Conservation (phyloP, 805 yeast species). For the Suhomyces emberorum region DNA sequence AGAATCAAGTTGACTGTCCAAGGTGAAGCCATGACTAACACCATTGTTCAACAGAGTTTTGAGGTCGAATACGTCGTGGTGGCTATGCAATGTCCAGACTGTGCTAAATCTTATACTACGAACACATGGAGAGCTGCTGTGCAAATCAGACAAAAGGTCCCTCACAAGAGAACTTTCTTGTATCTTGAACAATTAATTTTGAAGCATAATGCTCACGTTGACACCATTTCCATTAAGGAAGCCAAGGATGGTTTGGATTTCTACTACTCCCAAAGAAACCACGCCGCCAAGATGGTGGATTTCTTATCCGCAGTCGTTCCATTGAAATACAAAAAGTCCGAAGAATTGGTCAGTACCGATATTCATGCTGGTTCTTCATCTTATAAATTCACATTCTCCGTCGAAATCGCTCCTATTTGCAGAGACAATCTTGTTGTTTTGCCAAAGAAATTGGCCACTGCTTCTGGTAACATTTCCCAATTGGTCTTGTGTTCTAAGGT, state of each 20-base stretch:
- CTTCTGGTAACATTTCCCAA: slow-evolving; percentile 78
- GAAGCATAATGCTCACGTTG: slow-evolving; percentile 88
- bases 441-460: slow-evolving; percentile 81
- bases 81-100: slow-evolving; percentile 97
- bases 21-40: slow-evolving; percentile 91
- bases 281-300: slow-evolving; percentile 92
- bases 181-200: slow-evolving; percentile 93
- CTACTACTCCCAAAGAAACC: slow-evolving; percentile 82
- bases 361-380: slow-evolving; percentile 85
- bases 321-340: slow-evolving; percentile 74
- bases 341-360: slow-evolving; percentile 88
- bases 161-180: slow-evolving; percentile 93
- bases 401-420: slow-evolving; percentile 94
- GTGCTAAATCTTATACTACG: slow-evolving; percentile 95
- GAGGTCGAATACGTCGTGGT: slow-evolving; percentile 92
- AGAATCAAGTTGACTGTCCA: slow-evolving; percentile 90
- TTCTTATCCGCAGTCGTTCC: slow-evolving; percentile 86
- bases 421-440: slow-evolving; percentile 92
- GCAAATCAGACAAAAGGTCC: slow-evolving; percentile 95
- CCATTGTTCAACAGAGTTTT: slow-evolving; percentile 89
- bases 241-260: slow-evolving; percentile 93
- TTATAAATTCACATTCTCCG: slow-evolving; percentile 88
- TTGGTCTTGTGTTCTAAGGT: slow-evolving; percentile 82
- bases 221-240: slow-evolving; percentile 91
- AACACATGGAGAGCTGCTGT: slow-evolving; percentile 98